phyloP scores from a whole-genome alignment of 306 rosid species.

The Sindora glabra region DNA sequence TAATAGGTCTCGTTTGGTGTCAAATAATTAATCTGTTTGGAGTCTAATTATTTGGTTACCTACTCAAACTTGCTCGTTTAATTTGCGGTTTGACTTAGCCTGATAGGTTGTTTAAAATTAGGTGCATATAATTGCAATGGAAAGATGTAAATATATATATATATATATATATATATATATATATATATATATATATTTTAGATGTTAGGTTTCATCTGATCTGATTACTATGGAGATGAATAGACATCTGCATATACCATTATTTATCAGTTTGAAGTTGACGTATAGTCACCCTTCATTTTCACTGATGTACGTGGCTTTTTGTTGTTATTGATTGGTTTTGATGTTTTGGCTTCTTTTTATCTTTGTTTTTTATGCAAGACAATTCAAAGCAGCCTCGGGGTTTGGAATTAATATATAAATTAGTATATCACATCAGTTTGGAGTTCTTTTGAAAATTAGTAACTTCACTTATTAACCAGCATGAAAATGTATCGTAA shows the following conservation, averaged over 20 bases:
- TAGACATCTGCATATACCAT: constrained; percentile 6
- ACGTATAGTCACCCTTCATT: constrained; percentile 20
- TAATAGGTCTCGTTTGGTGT: background rate
- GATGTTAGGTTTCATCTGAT: background rate
- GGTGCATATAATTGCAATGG: background rate
- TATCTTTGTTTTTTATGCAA: no score
- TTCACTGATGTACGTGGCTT: constrained; percentile 17
- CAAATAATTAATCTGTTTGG: background rate
- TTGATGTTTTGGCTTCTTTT: constrained; percentile 16
- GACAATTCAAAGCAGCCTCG: background rate
- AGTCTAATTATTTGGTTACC: constrained; percentile 7
- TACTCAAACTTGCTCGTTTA: background rate
- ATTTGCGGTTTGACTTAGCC: constrained; percentile 23
- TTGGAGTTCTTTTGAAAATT: background rate
- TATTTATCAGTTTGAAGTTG: constrained; percentile 14
- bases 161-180: no score
- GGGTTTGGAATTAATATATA: background rate
- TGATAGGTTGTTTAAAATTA: constrained; percentile 12
- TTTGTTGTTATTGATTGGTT: constrained; percentile 20
- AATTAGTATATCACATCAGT: background rate
- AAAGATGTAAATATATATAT: background rate
- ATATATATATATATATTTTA: background rate
- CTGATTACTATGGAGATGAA: background rate
- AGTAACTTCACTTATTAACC: background rate
- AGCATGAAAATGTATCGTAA: background rate